Percentiles rank a stretch among this genome's conserved stretches.
Conservation (phyloP, 2,329 filamentous ascomycete genomes). For the Trichoderma hamatum region DNA sequence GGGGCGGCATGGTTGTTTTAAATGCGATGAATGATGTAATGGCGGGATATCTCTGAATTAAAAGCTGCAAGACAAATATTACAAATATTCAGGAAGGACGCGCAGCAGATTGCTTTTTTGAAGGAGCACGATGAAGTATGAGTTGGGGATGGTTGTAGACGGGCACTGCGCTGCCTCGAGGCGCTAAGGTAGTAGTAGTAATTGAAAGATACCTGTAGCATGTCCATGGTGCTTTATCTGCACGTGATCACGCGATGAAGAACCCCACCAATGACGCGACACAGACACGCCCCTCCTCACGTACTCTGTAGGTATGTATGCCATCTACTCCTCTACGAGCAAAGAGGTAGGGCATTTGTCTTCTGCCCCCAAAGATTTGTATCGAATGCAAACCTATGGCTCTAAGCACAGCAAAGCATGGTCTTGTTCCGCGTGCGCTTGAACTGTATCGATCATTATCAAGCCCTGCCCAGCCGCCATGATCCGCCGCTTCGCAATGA, state of each 20-base stretch:
- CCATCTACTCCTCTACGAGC: neutral
- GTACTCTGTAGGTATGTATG: no score
- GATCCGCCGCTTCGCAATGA: conserved; percentile 77
- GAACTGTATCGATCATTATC: conserved; percentile 96
- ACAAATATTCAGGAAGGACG: neutral
- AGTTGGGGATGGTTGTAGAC: neutral
- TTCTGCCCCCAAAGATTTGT: neutral
- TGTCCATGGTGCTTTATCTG: conserved; percentile 23
- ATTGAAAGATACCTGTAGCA: neutral
- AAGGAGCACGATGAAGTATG: neutral
- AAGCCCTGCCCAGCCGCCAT: conserved; percentile 74
- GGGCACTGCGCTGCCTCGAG: neutral
- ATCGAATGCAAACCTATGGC: conserved; percentile 29
- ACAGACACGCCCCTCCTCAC: conserved; percentile 7
- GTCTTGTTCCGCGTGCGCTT: conserved; percentile 86
- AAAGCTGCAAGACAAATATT: neutral
- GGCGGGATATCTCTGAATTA: neutral
- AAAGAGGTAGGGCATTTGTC: neutral
- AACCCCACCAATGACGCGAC: conserved; percentile 17
- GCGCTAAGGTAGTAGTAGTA: neutral
- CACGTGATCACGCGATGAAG: conserved; percentile 39
- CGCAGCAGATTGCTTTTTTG: neutral
- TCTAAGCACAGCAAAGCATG: conserved; percentile 36
- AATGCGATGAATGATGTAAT: no score
- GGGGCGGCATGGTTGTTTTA: conserved; percentile 33